Evolutionary conservation across 805 yeast species (phyloP).

Genomic region (Candida vartiovaarae): DNA sequence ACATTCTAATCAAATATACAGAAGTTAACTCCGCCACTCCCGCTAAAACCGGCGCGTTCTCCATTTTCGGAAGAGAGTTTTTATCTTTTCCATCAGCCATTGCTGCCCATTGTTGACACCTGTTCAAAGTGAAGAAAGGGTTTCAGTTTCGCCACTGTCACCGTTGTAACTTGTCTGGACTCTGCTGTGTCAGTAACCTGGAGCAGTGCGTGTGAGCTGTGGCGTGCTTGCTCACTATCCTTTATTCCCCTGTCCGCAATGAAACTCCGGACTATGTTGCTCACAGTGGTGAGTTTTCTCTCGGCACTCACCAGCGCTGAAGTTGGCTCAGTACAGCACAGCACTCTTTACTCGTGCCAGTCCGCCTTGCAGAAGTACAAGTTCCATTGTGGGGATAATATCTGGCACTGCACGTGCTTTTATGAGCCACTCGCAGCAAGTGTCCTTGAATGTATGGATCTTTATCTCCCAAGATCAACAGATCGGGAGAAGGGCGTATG

Average conservation of each 20-base stretch:
- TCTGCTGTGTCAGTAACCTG: too few relatives aligned
- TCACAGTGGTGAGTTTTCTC: background rate
- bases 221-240: too few relatives aligned
- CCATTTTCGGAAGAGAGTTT: background rate
- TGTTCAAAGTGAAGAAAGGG: too few relatives aligned
- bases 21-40: too few relatives aligned
- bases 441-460: conserved; percentile 15
- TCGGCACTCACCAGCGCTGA: conserved; percentile 6
- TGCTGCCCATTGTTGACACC: too few relatives aligned
- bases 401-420: conserved; percentile 14
- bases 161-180: too few relatives aligned
- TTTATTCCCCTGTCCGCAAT: too few relatives aligned
- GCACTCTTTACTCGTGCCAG: conserved; percentile 21
- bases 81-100: conserved; percentile 9
- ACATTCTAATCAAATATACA: too few relatives aligned
- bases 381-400: conserved; percentile 13
- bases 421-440: conserved; percentile 18
- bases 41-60: too few relatives aligned
- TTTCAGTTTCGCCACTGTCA: too few relatives aligned
- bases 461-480: conserved; percentile 10
- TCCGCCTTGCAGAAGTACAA: conserved; percentile 10
- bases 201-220: too few relatives aligned
- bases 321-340: conserved; percentile 19
- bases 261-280: too few relatives aligned
- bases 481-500: conserved; percentile 5